phyloP scores from a whole-genome alignment of 495 filamentous ascomycete species.

The Daldinia loculata region DNA sequence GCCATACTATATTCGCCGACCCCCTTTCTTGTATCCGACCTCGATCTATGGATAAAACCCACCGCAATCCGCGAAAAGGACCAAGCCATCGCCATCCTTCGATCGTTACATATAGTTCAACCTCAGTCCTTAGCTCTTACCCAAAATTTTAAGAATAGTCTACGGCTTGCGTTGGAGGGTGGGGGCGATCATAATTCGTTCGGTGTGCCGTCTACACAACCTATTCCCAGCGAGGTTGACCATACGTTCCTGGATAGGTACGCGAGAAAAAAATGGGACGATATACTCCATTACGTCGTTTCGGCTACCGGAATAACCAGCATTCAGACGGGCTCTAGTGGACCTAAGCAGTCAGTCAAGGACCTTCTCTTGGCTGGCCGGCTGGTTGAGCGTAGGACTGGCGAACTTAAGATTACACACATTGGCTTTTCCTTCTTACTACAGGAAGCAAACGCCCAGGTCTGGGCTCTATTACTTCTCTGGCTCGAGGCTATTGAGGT shows the following conservation, averaged over 20 bases:
- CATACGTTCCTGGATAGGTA: slow-evolving; percentile 82
- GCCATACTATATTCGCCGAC: slow-evolving; percentile 85
- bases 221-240: slow-evolving; percentile 65
- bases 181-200: slow-evolving; percentile 87
- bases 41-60: slow-evolving; percentile 84
- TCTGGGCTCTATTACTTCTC: slow-evolving; percentile 92
- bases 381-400: slow-evolving; percentile 73
- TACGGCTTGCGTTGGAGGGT: slow-evolving; percentile 86
- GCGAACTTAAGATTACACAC: slow-evolving; percentile 76
- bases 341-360: slow-evolving; percentile 82
- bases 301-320: slow-evolving; percentile 57
- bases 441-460: slow-evolving; percentile 93
- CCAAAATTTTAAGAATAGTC: slow-evolving; percentile 75
- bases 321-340: slow-evolving; percentile 43
- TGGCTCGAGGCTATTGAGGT: slow-evolving; percentile 86
- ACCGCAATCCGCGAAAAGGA: slow-evolving; percentile 80
- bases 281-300: slow-evolving; percentile 94
- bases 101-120: slow-evolving; percentile 81
- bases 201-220: slow-evolving; percentile 77
- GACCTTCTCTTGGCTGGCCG: slow-evolving; percentile 78
- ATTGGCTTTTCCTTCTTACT: slow-evolving; percentile 92
- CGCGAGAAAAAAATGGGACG: slow-evolving; percentile 90
- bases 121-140: slow-evolving; percentile 74
- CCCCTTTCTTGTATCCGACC: slow-evolving; percentile 75
- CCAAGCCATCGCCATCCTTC: slow-evolving; percentile 79